A percentile compares a stretch with the other conserved stretches of the same genome.
These are phyloP conservation scores for Amanita pseudoporphyria DNA, from an alignment of 768 basidiomycete species.

Conservation along the genomic window DNA sequence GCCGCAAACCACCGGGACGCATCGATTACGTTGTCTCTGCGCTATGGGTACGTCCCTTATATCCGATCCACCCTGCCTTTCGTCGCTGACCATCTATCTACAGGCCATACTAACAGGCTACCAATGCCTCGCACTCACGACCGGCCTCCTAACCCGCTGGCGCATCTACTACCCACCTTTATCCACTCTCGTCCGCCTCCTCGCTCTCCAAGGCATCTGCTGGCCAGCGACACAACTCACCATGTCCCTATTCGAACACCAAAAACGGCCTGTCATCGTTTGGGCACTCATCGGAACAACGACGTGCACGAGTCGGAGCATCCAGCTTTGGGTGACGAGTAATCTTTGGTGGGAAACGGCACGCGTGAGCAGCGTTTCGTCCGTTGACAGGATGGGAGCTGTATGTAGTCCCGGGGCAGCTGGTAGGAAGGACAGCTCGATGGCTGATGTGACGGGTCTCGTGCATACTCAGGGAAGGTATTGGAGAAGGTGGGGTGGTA, in stretches of 20 bases:
- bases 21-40: conserved; percentile 60
- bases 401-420: too few relatives aligned
- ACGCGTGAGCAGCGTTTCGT: conserved; percentile 7
- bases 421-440: conserved; percentile 12
- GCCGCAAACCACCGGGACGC: conserved; percentile 35
- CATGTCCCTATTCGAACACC: conserved; percentile 60
- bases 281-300: conserved; percentile 91
- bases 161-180: conserved; percentile 81
- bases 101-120: conserved; percentile 34
- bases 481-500: conserved; percentile 34
- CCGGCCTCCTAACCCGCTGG: conserved; percentile 88
- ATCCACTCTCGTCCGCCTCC: conserved; percentile 81
- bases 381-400: conserved; percentile 10
- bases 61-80: conserved; percentile 25
- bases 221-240: conserved; percentile 92
- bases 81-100: too few relatives aligned
- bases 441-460: background rate
- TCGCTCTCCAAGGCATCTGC: conserved; percentile 88
- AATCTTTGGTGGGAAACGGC: conserved; percentile 53
- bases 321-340: conserved; percentile 95
- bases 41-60: conserved; percentile 49
- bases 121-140: conserved; percentile 81
- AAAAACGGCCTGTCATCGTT: conserved; percentile 65
- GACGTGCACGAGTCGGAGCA: conserved; percentile 70
- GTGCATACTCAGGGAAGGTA: conserved; percentile 17